A percentile compares a stretch with the other conserved stretches of the same genome.
Conservation (phyloP, 2,329 filamentous ascomycete genomes). For the Trichoderma cornu-damae region DNA sequence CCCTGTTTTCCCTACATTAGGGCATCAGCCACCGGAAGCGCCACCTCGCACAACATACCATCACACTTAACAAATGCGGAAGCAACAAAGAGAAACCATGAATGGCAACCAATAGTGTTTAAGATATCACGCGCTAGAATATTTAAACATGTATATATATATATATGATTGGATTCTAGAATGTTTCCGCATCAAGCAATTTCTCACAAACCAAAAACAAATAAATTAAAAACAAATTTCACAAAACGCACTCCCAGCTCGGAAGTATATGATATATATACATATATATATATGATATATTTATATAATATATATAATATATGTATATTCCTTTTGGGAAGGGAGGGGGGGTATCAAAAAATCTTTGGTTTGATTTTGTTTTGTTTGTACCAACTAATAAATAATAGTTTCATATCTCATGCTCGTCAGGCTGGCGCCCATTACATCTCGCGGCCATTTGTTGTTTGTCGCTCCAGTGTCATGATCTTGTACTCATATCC, state of each 20-base stretch:
- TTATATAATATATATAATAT: too few species aligned
- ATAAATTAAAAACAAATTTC: not conserved
- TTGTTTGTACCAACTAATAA: not conserved
- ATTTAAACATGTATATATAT: too few species aligned
- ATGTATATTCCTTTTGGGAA: too few species aligned
- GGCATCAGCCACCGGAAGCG: not conserved
- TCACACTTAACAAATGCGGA: too few species aligned
- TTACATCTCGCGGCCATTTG: not conserved
- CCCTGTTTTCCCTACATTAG: not conserved
- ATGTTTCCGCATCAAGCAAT: not conserved
- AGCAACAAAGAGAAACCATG: too few species aligned
- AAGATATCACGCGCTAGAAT: too few species aligned
- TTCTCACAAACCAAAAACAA: not conserved
- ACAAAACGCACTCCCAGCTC: too few species aligned
- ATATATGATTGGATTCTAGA: not conserved
- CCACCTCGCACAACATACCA: not conserved
- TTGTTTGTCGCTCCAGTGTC: not conserved
- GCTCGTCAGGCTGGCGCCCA: not conserved
- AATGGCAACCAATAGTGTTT: too few species aligned
- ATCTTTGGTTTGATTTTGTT: too few species aligned
- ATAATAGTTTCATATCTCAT: conserved; percentile 13
- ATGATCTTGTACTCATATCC: not conserved
- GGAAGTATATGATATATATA: too few species aligned
- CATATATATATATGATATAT: too few species aligned
- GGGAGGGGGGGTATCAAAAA: too few species aligned